Evolutionary conservation across 1,284 basidiomycete genomes (phyloP).

Genomic region (Heterobasidion parviporum): DNA sequence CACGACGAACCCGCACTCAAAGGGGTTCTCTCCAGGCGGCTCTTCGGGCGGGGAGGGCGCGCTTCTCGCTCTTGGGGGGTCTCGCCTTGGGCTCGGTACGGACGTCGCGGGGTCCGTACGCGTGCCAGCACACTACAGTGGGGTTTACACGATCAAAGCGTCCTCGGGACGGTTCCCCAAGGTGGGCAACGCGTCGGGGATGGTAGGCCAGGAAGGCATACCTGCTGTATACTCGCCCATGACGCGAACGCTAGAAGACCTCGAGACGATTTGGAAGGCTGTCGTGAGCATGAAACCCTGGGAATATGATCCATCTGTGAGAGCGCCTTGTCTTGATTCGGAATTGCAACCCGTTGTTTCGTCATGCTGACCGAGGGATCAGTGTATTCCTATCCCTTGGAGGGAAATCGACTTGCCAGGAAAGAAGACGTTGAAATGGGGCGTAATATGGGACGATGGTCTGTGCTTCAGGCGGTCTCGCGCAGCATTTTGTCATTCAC

Average conservation of each 20-base stretch:
- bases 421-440: conserved; percentile 40
- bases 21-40: conserved; percentile 54
- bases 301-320: conserved; percentile 50
- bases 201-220: conserved; percentile 52
- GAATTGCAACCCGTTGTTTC: background rate
- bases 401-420: conserved; percentile 35
- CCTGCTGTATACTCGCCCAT: conserved; percentile 57
- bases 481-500: too few relatives aligned
- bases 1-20: conserved; percentile 59
- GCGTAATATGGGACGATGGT: conserved; percentile 50
- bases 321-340: conserved; percentile 7
- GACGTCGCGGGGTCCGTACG: conserved; percentile 70
- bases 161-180: conserved; percentile 16
- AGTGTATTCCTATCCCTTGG: conserved; percentile 53
- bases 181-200: conserved; percentile 5
- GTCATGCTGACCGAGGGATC: background rate
- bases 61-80: conserved; percentile 60
- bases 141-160: conserved; percentile 58
- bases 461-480: conserved; percentile 4
- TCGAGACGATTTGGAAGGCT: conserved; percentile 54
- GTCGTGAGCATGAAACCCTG: conserved; percentile 52
- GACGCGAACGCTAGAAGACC: conserved; percentile 59
- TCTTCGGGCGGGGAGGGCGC: conserved; percentile 68
- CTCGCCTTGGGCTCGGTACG: conserved; percentile 65
- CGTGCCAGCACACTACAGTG: conserved; percentile 67